Evolutionary conservation across 495 filamentous ascomycete species (phyloP), one percentile per base, ranked within the genome.

Genomic region (Hyaloscypha variabilis): DNA sequence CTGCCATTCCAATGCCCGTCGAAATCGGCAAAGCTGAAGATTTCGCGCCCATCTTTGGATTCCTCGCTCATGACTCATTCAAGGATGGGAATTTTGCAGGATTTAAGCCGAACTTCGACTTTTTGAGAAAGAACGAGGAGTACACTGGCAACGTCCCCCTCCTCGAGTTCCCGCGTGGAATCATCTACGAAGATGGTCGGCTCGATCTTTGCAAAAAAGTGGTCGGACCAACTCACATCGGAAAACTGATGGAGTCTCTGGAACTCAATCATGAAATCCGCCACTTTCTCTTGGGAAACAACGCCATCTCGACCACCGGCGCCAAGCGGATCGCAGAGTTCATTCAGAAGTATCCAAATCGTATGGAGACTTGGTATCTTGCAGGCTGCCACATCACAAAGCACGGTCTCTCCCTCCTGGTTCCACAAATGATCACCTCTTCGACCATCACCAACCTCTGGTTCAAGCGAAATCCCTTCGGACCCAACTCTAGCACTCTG

Each of bases 381-480:
- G 31, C 31, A 13, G 31, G 31, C 13, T 77, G 76, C 67, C 77
- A 73, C 63, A 75, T 81, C 61, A 72, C 77, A 42, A 60, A 54
- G 1, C 14, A 39, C 1, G 66, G 61, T 30, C 75, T 82, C 61
- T 56, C 69, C 14, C 58, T 61, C 2, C 62, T 78, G 17, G 75
- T 76, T 25, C 65, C 76, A 29, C 71, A 70, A 21, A 73, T 74
- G 71, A 66, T 75, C 14, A 62, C 50, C 2, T 76, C 73, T 8
- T 49, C 66, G 5, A 60, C 69, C 3, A 72, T 79, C 42, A 77
- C 74, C 19, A 78, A 76, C 58, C 71, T 82, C 31, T 82, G 78
- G 79, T 71, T 82, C 49, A 81, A 80, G 62, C 72, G 77, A n/a
- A 82, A 81, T 72, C 79, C 79, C 1, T 72, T 81, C 6, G 66